Base-by-base conservation (phyloP, 345 rosid species). In the Populus deltoides region DNA sequence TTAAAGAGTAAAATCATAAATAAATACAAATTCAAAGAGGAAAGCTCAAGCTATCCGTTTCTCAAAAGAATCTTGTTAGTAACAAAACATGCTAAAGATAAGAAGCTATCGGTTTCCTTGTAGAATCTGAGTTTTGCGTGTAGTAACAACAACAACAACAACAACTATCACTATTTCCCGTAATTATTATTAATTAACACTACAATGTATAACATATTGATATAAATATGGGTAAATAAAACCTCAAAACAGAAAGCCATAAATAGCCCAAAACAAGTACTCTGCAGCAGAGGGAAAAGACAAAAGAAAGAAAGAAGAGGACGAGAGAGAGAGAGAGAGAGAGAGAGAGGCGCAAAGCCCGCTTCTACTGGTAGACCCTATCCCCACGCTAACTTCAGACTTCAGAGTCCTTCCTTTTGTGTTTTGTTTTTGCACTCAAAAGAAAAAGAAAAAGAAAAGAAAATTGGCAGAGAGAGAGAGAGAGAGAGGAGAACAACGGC, bases 351-450 rank as follows among this genome's bases (percentile, higher is more conserved):
- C 31, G 24, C 36, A 59, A 4, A 68, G 70, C 49, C 81, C 82
- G 77, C 36, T 79, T 69, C 82, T 22, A 68, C 70, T 3, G 70
- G 9, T 24, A 25, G 68, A 49, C 59, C 81, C 81, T 79, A 79
- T 79, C 68, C 77, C 69, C n/a, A 29, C 82, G 77, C 74, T 43
- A 66, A n/a, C 73, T 79, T 33, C 43, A 7, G 2, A n/a, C 73
- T 79, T 33, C 43, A 7, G 2, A 4, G 59, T 55, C 66, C n/a
- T 33, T 10, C 8, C 33, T 31, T 31, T 11, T 27, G 2, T 53
- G 24, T 17, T 57, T 74, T 43, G 6, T n/a, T 22, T 29, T 61
- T n/a, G 45, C 66, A 57, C 68, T 43, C 59, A 11, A 70, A 9
- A 12, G 7, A 24, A 36, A 31, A 33, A 27, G 16, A 31, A 33